A percentile compares a stretch with the other conserved stretches of the same genome.
Evolutionary conservation across 169 alveolate species (phyloP).

Genomic region (Babesia caballi): DNA sequence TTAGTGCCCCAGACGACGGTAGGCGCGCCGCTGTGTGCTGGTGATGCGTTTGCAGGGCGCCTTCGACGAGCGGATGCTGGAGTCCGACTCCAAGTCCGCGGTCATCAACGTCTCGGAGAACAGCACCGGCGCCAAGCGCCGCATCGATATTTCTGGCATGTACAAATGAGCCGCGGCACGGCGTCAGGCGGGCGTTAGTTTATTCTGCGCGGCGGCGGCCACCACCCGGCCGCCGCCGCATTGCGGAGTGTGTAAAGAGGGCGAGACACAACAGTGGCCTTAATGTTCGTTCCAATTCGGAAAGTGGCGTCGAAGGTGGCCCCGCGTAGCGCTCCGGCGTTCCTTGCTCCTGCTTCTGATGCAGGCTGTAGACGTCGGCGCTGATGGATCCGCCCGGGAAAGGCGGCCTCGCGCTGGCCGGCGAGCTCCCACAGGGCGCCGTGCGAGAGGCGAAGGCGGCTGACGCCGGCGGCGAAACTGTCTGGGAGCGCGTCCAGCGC

Average conservation of each 20-base stretch:
- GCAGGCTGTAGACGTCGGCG: too few relatives aligned
- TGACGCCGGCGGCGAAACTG: slow-evolving; percentile 30
- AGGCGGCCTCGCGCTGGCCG: neutral
- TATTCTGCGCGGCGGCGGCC: too few relatives aligned
- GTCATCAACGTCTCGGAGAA: slow-evolving; percentile 7
- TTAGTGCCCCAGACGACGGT: slow-evolving; percentile 64
- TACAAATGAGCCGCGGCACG: slow-evolving; percentile 16
- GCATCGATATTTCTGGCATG: slow-evolving; percentile 28
- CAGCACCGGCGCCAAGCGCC: slow-evolving; percentile 19
- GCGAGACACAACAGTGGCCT: too few relatives aligned
- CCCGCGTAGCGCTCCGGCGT: too few relatives aligned
- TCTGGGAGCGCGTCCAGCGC: slow-evolving; percentile 62
- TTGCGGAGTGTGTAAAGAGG: too few relatives aligned
- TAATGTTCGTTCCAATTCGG: too few relatives aligned
- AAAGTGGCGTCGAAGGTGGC: too few relatives aligned
- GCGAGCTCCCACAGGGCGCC: neutral
- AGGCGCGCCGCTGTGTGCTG: neutral
- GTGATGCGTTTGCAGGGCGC: slow-evolving; percentile 15
- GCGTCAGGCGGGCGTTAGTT: too few relatives aligned
- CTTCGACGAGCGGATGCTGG: slow-evolving; percentile 45
- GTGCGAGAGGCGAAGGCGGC: neutral
- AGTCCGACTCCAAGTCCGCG: slow-evolving; percentile 15
- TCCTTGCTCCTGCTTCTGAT: too few relatives aligned
- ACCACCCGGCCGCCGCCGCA: too few relatives aligned
- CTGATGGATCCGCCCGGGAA: neutral